Evolutionary conservation across 805 yeast genomes (phyloP), one percentile per base, ranked within the genome.

Genomic region (Komagataella pastoris): DNA sequence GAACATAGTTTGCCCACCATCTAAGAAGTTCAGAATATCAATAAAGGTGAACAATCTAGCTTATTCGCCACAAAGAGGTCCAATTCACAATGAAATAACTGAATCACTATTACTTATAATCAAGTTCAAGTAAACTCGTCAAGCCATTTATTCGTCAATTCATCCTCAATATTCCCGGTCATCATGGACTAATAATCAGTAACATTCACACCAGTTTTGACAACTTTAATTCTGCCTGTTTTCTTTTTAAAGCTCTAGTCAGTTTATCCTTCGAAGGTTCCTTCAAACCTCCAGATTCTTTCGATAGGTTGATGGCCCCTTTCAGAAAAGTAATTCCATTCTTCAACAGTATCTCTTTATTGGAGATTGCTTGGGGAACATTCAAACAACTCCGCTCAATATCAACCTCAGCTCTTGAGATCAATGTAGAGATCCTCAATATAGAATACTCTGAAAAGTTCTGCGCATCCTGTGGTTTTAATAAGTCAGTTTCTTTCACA

Each of bases 341-440:
- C 10, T 63, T 60, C 6, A 64, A 52, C 17, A 78, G 60, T 0
- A 72, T 57, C 2, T 53, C 55, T 17, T 54, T 53, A 56, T 67
- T 65, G 14, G 65, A 64, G 2, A 54, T 53, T 0, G 75, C 69
- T 21, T 64, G 60, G 7, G 64, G 66, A 23, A 51, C 54, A 0
- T 58, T 49, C 3, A 74, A 36, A 47, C 65, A 69, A n/a, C 73
- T 63, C 52, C 81, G 63, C 58, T 76, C 80, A 10, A 75, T 57
- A 51, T 76, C 81, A 3, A 77, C 67, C 57, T 78, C 83, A 1
- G 79, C 71, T 49, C 82, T 64, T 36, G 75, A 78, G n/a, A 76
- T 72, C 36, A 70, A 57, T 1, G 77, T 62, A 7, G 72, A 66
- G 8, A 30, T 30, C 40, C 40, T 30, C 14, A 30, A 14, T 30